Base-by-base conservation (phyloP, 2,329 filamentous ascomycete species). In the Fragosphaeria purpurea region DNA sequence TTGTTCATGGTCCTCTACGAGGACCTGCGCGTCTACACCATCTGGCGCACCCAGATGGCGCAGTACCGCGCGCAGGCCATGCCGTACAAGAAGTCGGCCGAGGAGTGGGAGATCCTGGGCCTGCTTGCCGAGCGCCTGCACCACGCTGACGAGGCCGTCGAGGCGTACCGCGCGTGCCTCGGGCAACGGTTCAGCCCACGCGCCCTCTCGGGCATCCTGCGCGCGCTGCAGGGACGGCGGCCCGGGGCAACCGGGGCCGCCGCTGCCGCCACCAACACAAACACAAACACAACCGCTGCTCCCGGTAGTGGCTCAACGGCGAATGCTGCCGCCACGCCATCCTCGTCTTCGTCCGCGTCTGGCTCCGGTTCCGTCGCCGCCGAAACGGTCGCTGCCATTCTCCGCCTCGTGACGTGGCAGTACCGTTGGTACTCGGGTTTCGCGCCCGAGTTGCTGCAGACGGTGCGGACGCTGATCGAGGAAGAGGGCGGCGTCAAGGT, bases 351-450 rank as follows among this genome's bases (percentile, higher is more conserved):
- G 22, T 22, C 22, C 22, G 22, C 22, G 22, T 22, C 22, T 22
- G 22, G 22, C 22, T 22, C 22, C 22, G 22, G 22, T 22, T 22
- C 22, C 22, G 22, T 22, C 22, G 22, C 22, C 22, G 75, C 88
- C 54, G 86, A 89, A 54, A 88, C 84, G 51, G 77, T 97, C 6
- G 85, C 83, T 33, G 83, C 87, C n/a, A 75, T 96, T 52, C 96
- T 98, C 57, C 77, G 89, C 48, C 73, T 98, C 41, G 88, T 97
- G 37, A 93, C 91, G 10, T 98, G 93, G 93, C 93, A 98, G 70
- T 98, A 96, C 70, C 79, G 93, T 59, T 98, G 93, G 93, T 98
- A 98, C 71, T 96, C 90, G 51, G 93, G 98, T 78, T 98, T 98
- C 70, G 96, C 90, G 13, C 93, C 93, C 1, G 83, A 90, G 57